phyloP scores from a whole-genome alignment of 129 eudicot genomes.

The Artemisia tridentata region DNA sequence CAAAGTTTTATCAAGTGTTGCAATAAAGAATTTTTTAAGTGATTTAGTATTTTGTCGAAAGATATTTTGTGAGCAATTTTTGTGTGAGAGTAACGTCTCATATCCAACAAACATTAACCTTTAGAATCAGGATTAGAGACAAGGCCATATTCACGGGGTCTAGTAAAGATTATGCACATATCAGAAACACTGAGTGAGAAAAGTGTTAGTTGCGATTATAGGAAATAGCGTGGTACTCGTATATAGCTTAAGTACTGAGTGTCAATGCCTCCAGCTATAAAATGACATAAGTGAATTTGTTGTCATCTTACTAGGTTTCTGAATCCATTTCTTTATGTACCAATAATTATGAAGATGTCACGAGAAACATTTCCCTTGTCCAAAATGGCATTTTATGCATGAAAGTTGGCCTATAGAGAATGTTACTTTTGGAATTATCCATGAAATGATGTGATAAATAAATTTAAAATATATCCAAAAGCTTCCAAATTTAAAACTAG shows the following conservation, averaged over 20 bases:
- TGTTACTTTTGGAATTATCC: slow-evolving; percentile 36
- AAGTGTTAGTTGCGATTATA: not conserved
- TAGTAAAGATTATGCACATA: not conserved
- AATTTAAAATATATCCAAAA: slow-evolving; percentile 13
- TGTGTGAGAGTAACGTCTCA: too few species aligned
- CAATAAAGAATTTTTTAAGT: too few species aligned
- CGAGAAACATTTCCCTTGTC: slow-evolving; percentile 40
- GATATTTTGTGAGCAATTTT: too few species aligned
- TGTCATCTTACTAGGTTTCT: slow-evolving; percentile 29
- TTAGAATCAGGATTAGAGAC: not conserved
- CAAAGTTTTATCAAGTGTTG: too few species aligned
- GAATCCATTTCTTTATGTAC: slow-evolving; percentile 26
- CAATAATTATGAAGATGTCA: slow-evolving; percentile 40
- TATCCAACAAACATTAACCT: too few species aligned
- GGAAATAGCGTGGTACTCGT: slow-evolving; percentile 9
- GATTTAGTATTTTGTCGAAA: too few species aligned
- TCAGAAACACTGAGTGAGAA: not conserved
- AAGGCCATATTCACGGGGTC: not conserved
- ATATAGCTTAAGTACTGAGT: not conserved
- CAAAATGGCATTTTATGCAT: slow-evolving; percentile 29
- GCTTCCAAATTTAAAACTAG: slow-evolving; percentile 24
- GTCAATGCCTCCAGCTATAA: slow-evolving; percentile 13
- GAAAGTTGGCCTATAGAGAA: slow-evolving; percentile 32
- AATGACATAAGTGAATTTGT: slow-evolving; percentile 18
- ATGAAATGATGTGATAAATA: slow-evolving; percentile 28